These are phyloP conservation scores for Amorphotheca resinae DNA, from an alignment of 495 filamentous ascomycete genomes.

Conservation along the genomic window DNA sequence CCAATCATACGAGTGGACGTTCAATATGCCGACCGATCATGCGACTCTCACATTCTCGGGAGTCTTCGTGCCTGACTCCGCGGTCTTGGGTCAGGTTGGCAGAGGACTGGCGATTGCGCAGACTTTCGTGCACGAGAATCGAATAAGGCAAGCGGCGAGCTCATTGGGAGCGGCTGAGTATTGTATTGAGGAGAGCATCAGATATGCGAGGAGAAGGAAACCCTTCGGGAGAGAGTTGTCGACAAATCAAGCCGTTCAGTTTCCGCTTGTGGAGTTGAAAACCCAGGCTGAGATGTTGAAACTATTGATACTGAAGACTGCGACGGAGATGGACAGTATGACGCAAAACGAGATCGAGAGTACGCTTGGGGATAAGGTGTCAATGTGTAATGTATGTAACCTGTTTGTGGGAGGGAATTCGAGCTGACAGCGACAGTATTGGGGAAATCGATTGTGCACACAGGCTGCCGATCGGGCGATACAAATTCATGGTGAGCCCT, in stretches of 20 bases:
- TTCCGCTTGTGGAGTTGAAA: slow-evolving; percentile 45
- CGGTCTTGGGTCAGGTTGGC: slow-evolving; percentile 34
- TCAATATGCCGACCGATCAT: slow-evolving; percentile 53
- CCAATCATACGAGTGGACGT: slow-evolving; percentile 40
- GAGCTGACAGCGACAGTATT: slow-evolving; percentile 26
- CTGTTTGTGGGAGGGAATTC: neutral
- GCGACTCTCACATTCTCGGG: slow-evolving; percentile 28
- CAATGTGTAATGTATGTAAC: slow-evolving; percentile 40
- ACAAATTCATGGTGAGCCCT: slow-evolving; percentile 24
- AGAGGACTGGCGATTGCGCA: slow-evolving; percentile 43
- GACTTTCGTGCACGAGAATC: slow-evolving; percentile 51
- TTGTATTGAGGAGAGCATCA: slow-evolving; percentile 40
- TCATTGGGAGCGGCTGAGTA: slow-evolving; percentile 43
- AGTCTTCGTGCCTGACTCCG: slow-evolving; percentile 36
- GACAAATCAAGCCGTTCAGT: slow-evolving; percentile 47
- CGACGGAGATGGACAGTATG: slow-evolving; percentile 44
- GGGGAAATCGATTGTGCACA: slow-evolving; percentile 44
- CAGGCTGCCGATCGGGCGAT: slow-evolving; percentile 49
- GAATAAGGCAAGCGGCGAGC: slow-evolving; percentile 46
- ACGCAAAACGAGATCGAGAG: slow-evolving; percentile 37
- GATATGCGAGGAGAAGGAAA: slow-evolving; percentile 35
- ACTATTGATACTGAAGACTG: slow-evolving; percentile 46
- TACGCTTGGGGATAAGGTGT: slow-evolving; percentile 40
- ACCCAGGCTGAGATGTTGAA: slow-evolving; percentile 49
- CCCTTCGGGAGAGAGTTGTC: slow-evolving; percentile 44